phyloP scores from a whole-genome alignment of 768 basidiomycete genomes.

The Amanita jacksonii region DNA sequence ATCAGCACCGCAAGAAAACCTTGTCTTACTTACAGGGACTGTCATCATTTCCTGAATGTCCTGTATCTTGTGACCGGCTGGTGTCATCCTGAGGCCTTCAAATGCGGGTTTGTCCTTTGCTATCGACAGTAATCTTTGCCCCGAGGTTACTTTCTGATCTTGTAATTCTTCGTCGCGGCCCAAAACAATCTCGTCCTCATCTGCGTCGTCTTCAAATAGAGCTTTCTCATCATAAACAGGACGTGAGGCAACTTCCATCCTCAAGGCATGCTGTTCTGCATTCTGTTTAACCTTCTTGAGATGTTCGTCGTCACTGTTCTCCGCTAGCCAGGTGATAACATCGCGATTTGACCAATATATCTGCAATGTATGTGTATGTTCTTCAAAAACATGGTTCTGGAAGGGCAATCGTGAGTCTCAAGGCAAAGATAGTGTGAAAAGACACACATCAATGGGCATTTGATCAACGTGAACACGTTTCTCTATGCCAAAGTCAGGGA shows the following conservation, averaged over 20 bases:
- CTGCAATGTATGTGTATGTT: conserved; percentile 84
- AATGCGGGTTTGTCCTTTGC: conserved; percentile 71
- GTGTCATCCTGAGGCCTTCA: conserved; percentile 67
- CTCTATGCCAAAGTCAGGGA: conserved; percentile 97
- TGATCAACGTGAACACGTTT: conserved; percentile 98
- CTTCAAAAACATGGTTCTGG: conserved; percentile 95
- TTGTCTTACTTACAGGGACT: conserved; percentile 60
- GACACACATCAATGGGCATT: conserved; percentile 91
- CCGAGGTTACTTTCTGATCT: conserved; percentile 50
- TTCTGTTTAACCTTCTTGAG: conserved; percentile 90
- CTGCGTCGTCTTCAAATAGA: conserved; percentile 84
- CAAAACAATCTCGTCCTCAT: conserved; percentile 72
- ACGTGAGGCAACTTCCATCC: conserved; percentile 85
- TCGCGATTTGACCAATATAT: conserved; percentile 96
- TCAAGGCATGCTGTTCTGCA: conserved; percentile 81
- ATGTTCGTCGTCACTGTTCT: conserved; percentile 94
- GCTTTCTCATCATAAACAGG: conserved; percentile 82
- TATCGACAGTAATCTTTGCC: conserved; percentile 70
- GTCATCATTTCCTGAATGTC: conserved; percentile 91
- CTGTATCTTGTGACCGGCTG: conserved; percentile 88
- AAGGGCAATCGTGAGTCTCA: conserved; percentile 9
- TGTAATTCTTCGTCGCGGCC: conserved; percentile 38
- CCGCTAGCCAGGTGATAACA: conserved; percentile 91
- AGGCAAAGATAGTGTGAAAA: conserved; percentile 7
- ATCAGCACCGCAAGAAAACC: not conserved